Base-by-base conservation (phyloP, 768 basidiomycete species). In the Suillus subluteus region DNA sequence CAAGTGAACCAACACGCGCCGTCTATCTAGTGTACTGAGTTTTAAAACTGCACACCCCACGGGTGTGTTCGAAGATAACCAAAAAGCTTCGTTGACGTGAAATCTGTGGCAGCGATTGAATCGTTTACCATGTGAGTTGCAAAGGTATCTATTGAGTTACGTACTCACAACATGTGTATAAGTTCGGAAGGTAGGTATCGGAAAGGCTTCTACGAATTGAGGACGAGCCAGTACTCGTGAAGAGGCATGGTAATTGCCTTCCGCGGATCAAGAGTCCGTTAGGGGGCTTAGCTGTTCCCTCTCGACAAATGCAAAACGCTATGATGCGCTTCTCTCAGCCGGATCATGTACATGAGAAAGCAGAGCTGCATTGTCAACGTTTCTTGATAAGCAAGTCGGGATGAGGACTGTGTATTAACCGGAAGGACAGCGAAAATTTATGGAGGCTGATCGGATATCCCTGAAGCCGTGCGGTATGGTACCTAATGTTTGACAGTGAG, bases 1-100 rank as follows among this genome's bases (percentile, higher is more conserved):
- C 26, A 41, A 26, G 18, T n/a, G 26, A 26, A 43, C 12, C 18
- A 16, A 61, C 41, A 13, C n/a, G 58, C 26, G 40, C 40, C 58
- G 40, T 59, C 58, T 59, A 59, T 41, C 58, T 59, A 18, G n/a
- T 58, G 58, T 3, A 23, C 15, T 40, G 38, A 12, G 16, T 43
- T 61, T 30, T 32, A 61, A 41, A 61, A 32, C 76, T 75, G 73
- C 69, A 66, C 75, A 64, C 70, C 59, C 68, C 26, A 26, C 26
- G 26, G 26, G 76, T 66, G 67, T 65, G 0, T 41, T 65, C 16
- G 62, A 66, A 72, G 62, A 21, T 70, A 58, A 62, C n/a, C 30
- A 40, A 44, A 56, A 30, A 2, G 30, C 13, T 54, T 23, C 62
- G 15, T 48, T 58, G 65, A 62, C 30, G 64, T 75, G 67, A 44